Base-by-base conservation (phyloP, 441 rosid genomes). In the Breynia disticha region DNA sequence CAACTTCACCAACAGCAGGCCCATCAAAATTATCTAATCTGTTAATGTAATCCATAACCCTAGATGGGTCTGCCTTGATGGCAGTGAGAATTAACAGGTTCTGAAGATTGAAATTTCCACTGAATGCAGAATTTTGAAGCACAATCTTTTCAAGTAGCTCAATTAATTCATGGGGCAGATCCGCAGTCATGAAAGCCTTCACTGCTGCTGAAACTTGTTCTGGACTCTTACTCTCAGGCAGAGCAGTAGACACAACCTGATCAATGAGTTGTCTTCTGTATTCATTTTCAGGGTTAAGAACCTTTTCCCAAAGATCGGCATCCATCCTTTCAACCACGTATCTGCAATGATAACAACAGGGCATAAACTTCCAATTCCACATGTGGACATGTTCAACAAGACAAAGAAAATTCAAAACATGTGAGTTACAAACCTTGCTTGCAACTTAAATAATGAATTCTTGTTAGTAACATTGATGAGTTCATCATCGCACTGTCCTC, bases 291-390 rank as follows among this genome's bases (percentile, higher is more conserved):
- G 96, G 95, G 63, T 57, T 71, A 64, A 94, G 96, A 71, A 94
- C 97, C 75, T 84, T 90, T 68, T 87, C 99, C 99, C 99, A 94
- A 37, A 94, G 89, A 67, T 85, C 99, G 56, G 56, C 89, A 66
- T 95, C 99, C 99, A 95, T 95, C 69, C 99, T 79, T 70, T 95
- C 99, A 56, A 95, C 99, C 61, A 95, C 99, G 55, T 95, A 95
- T 73, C 99, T 94, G 79, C 35, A 67, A 56, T 39, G 46, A 54
- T 52, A 67, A 55, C 37, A 57, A 54, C 35, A 49, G 41, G 17
- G 0, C 44, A 41, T 41, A 11, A 41, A 15, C 44, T 3, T 41
- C 44, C n/a, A 15, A 41, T 41, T 11, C n/a, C 9, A 41, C 10
- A 41, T 41, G 44, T 11, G n/a, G n/a, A 39, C 47, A 16, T 46